Percentiles rank a stretch among this genome's conserved stretches.
These are phyloP conservation scores for Trifolium pratense DNA, from an alignment of 306 rosid genomes.

Conservation along the genomic window DNA sequence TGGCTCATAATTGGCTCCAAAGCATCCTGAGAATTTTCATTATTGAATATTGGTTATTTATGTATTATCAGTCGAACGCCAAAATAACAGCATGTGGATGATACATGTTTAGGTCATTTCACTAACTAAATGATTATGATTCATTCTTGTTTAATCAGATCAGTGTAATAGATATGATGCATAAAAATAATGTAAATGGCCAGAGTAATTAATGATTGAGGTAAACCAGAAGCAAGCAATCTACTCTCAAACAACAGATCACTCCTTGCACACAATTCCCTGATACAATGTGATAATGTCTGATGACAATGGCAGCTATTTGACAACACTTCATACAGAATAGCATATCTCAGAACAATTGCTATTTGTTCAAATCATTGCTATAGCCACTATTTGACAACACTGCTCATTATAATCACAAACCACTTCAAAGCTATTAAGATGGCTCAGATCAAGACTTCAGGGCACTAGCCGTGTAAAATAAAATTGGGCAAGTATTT, in stretches of 20 bases:
- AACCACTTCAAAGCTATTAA: conserved; percentile 6
- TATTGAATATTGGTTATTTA: conserved; percentile 1
- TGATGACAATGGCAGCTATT: not conserved
- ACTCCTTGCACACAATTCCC: no score
- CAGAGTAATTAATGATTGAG: no score
- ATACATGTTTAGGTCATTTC: conserved; percentile 14
- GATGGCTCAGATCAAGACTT: not conserved
- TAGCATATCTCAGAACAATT: not conserved
- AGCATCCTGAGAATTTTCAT: conserved; percentile 61
- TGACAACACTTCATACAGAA: no score
- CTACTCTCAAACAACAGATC: no score
- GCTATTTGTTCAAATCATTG: no score
- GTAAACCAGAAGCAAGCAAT: no score
- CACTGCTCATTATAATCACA: conserved; percentile 27
- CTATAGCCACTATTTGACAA: not conserved
- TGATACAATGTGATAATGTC: no score
- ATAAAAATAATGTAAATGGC: conserved; percentile 11
- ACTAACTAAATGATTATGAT: not conserved
- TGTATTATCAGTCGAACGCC: conserved; percentile 7
- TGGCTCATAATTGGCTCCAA: conserved; percentile 90
- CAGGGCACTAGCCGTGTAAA: not conserved
- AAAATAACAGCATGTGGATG: conserved; percentile 7
- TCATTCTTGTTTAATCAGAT: conserved; percentile 13
- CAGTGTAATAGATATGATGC: not conserved
- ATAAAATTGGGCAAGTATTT: no score